Base-by-base conservation (phyloP, 2,329 filamentous ascomycete genomes). In the Cephalotrichum gorgonifer region DNA sequence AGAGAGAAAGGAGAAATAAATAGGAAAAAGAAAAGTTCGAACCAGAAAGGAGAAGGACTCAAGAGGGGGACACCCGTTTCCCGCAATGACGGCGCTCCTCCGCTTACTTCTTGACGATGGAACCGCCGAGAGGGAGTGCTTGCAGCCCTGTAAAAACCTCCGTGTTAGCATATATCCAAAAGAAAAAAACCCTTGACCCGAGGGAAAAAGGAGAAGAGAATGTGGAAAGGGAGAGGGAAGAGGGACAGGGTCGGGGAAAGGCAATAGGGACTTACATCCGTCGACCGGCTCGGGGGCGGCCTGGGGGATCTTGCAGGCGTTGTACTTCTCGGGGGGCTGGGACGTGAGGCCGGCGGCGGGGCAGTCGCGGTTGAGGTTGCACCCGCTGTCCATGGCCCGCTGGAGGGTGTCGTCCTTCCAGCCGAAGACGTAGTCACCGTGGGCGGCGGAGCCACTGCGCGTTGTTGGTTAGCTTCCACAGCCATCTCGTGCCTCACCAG, bases 211-310 rank as follows among this genome's bases (percentile, higher is more conserved):
- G 41, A 43, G 41, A 9, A 20, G n/a, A n/a, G n/a, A n/a, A n/a
- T n/a, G n/a, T n/a, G n/a, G n/a, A n/a, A n/a, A n/a, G n/a, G n/a
- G n/a, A n/a, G n/a, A n/a, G n/a, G n/a, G n/a, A n/a, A n/a, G n/a
- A n/a, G n/a, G n/a, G n/a, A n/a, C n/a, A n/a, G n/a, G n/a, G n/a
- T n/a, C n/a, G n/a, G 17, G 15, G n/a, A 7, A n/a, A 17, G n/a
- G 9, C 3, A 7, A 3, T 15, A 35, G 30, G n/a, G 23, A 49
- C 47, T 38, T 49, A 49, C 70, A 73, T 58, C 70, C 73, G 44
- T 74, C 71, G 48, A 75, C 70, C 9, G 66, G 53, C 60, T 76
- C 73, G 31, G 65, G 64, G 15, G 72, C 71, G 54, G 72, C 68
- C 54, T 75, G 71, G 28, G 64, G 50, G 48, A 70, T 60, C 51